Conservation (phyloP, 345 rosid genomes). For the Citrus maxima region DNA sequence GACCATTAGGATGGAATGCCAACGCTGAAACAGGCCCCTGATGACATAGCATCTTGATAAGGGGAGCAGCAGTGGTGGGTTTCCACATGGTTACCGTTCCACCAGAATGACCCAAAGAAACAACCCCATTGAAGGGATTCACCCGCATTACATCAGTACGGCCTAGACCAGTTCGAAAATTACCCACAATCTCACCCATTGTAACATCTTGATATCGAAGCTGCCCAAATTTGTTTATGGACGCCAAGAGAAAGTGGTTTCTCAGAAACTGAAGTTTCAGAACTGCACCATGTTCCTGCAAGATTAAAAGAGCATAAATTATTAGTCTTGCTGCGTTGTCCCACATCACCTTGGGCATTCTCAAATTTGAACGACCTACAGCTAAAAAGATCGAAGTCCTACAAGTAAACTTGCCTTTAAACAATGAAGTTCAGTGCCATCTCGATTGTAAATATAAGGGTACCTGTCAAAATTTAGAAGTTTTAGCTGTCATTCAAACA, state of each 20-base stretch:
- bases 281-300: conserved; percentile 78
- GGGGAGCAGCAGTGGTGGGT: conserved; percentile 67
- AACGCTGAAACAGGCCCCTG: conserved; percentile 74
- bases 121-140: conserved; percentile 74
- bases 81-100: conserved; percentile 96
- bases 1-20: conserved; percentile 95
- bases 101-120: conserved; percentile 39
- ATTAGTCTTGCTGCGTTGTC: background rate
- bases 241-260: conserved; percentile 79
- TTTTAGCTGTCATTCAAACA: conserved; percentile 5
- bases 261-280: conserved; percentile 67
- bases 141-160: conserved; percentile 75
- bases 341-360: background rate
- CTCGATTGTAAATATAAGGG: conserved; percentile 70
- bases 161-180: conserved; percentile 70
- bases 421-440: conserved; percentile 89
- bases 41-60: conserved; percentile 84
- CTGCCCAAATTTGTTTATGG: conserved; percentile 76
- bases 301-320: conserved; percentile 8
- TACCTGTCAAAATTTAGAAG: conserved; percentile 49
- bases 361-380: background rate
- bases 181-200: conserved; percentile 62
- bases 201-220: conserved; percentile 84
- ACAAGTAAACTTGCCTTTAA: conserved; percentile 56
- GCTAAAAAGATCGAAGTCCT: background rate